Evolutionary conservation across 2,329 filamentous ascomycete species (phyloP).

Genomic region (Diaporthe destruens): DNA sequence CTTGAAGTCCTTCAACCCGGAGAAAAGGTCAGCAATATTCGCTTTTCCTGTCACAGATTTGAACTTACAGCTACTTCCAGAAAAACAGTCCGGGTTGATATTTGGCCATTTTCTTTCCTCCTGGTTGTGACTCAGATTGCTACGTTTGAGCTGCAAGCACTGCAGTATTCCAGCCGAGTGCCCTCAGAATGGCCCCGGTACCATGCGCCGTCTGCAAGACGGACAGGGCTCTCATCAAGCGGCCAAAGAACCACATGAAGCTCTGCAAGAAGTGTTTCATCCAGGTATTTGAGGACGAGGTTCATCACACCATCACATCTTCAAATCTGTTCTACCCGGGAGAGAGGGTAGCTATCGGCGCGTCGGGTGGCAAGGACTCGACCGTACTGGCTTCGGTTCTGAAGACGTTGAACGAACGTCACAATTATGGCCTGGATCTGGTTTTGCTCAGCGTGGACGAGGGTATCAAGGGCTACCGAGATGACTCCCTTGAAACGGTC

Average conservation of each 20-base stretch:
- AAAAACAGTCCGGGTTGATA: too few species aligned
- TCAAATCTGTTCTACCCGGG: slow-evolving; percentile 85
- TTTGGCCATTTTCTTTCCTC: background rate
- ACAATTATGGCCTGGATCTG: slow-evolving; percentile 87
- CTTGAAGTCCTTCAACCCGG: background rate
- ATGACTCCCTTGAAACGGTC: slow-evolving; percentile 95
- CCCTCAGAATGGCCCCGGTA: slow-evolving; percentile 77
- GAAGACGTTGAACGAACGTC: slow-evolving; percentile 91
- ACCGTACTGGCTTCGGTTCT: slow-evolving; percentile 95
- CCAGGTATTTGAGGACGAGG: slow-evolving; percentile 87
- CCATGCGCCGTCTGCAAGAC: slow-evolving; percentile 81
- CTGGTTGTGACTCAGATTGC: background rate
- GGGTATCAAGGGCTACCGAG: slow-evolving; percentile 95
- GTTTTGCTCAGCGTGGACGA: slow-evolving; percentile 94
- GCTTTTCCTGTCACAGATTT: background rate
- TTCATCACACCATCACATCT: slow-evolving; percentile 90
- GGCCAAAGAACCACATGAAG: slow-evolving; percentile 95
- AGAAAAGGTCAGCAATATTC: too few species aligned
- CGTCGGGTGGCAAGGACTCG: slow-evolving; percentile 96
- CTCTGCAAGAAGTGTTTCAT: slow-evolving; percentile 93
- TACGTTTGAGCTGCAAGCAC: background rate
- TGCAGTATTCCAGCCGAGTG: background rate
- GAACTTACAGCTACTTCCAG: background rate
- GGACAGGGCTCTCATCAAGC: slow-evolving; percentile 86
- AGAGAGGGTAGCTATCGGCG: slow-evolving; percentile 92